Evolutionary conservation across 768 basidiomycete genomes (phyloP), one percentile per base, ranked within the genome.

Genomic region (Lactarius hengduanensis): DNA sequence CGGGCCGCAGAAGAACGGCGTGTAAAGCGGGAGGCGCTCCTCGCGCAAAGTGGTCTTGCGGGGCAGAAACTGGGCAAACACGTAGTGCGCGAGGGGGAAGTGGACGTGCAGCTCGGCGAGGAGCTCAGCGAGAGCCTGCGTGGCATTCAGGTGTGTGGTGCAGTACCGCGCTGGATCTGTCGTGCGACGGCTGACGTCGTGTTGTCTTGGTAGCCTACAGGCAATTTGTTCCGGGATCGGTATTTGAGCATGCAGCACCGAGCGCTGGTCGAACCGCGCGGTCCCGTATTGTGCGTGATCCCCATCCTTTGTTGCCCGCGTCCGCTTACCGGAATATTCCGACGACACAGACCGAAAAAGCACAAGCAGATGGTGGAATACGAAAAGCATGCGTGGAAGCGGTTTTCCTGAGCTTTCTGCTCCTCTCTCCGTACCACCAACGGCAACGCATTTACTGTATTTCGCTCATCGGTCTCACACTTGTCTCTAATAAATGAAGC

Each of bases 31-130:
- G 73, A 78, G 61, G 80, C 86, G 66, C 86, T 82, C 67, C 75
- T 88, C 57, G 84, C 80, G 72, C 79, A 77, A 47, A 76, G 78
- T 38, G 92, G 94, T 9, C 74, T 94, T 15, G 85, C 80, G 0
- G 95, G 95, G 0, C 82, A 85, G 75, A 85, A 82, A 72, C 72
- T 97, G 0, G 96, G 96, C 9, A 95, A 88, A 74, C 87, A 96
- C 71, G 82, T 81, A 43, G 89, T 96, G 0, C 86, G 85, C 1
- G 85, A 84, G 70, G 83, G 79, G 16, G 79, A 81, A 40, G 82
- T 95, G 4, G 91, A 89, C 55, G 94, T 98, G 18, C 95, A 97
- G 76, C 82, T 96, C 0, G 92, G 92, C 2, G 95, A 96, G 69
- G 93, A 97, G 73, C 76, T 97, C 58, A 90, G 84, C 63, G 95